phyloP scores from a whole-genome alignment of 768 basidiomycete genomes.

The Trametes villosa region DNA sequence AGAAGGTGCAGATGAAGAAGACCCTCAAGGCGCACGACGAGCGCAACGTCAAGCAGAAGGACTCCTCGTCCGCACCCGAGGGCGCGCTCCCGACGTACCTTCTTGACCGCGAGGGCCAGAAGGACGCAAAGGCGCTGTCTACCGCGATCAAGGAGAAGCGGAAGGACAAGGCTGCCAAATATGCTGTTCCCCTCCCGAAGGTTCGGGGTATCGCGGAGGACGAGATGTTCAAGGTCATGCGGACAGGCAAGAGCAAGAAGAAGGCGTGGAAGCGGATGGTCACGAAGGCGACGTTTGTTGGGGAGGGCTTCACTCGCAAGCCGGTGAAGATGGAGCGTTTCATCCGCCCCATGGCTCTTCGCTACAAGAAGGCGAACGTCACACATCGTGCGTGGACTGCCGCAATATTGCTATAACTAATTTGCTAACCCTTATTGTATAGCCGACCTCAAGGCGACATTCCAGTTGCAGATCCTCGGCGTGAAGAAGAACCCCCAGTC shows the following conservation, averaged over 20 bases:
- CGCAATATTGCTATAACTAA: not conserved
- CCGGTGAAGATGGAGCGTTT: conserved; percentile 99
- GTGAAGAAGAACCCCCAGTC: conserved; percentile 99
- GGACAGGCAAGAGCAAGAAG: conserved; percentile 94
- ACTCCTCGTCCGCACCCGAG: conserved; percentile 80
- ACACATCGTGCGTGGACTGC: conserved; percentile 81
- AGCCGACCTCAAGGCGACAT: conserved; percentile 98
- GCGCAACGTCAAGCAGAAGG: conserved; percentile 94
- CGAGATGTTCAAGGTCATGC: conserved; percentile 99
- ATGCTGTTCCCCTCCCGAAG: conserved; percentile 94
- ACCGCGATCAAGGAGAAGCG: conserved; percentile 97
- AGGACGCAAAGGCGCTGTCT: conserved; percentile 95
- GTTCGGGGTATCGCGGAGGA: conserved; percentile 98
- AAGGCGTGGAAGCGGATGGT: conserved; percentile 99
- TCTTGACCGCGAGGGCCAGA: conserved; percentile 96
- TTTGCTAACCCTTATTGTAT: conserved; percentile 7
- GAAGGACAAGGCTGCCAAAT: conserved; percentile 99
- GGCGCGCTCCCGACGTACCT: conserved; percentile 95
- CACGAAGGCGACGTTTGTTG: conserved; percentile 98
- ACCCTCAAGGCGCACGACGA: conserved; percentile 99
- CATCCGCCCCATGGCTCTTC: conserved; percentile 94
- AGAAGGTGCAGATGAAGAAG: conserved; percentile 99
- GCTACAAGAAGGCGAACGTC: conserved; percentile 98
- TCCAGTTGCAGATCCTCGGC: conserved; percentile 95
- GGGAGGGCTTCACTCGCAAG: conserved; percentile 96